Conservation (phyloP, 2,329 filamentous ascomycete species). For the Fusarium sp. region DNA sequence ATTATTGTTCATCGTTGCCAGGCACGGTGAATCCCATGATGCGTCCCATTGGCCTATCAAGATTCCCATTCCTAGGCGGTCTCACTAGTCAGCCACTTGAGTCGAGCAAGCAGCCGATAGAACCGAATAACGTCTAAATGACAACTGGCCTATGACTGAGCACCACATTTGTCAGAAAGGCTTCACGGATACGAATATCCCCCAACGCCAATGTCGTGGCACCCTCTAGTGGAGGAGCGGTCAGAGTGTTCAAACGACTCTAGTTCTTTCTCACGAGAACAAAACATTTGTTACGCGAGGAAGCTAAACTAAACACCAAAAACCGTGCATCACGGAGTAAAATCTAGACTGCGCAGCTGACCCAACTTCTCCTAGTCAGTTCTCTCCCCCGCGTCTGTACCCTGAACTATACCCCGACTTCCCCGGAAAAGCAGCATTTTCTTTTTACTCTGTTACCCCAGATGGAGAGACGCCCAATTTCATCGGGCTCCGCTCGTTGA, state of each 20-base stretch:
- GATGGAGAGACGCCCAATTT: slow-evolving; percentile 1
- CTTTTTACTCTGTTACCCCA: slow-evolving; percentile 18
- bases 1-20: background rate
- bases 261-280: background rate
- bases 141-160: background rate
- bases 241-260: background rate
- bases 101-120: background rate
- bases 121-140: background rate
- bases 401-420: slow-evolving; percentile 18
- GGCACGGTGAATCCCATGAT: background rate
- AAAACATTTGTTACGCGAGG: background rate
- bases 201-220: background rate
- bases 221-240: background rate
- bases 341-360: slow-evolving; percentile 13
- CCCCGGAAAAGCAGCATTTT: slow-evolving; percentile 13
- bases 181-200: background rate
- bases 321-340: slow-evolving; percentile 3
- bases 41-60: background rate
- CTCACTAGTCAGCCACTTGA: background rate
- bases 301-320: background rate
- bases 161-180: background rate
- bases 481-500: background rate
- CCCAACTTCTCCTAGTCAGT: slow-evolving; percentile 17
- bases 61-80: background rate
- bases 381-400: background rate